Base-by-base conservation (phyloP, 2,329 filamentous ascomycete species). In the Penicillium sp. region DNA sequence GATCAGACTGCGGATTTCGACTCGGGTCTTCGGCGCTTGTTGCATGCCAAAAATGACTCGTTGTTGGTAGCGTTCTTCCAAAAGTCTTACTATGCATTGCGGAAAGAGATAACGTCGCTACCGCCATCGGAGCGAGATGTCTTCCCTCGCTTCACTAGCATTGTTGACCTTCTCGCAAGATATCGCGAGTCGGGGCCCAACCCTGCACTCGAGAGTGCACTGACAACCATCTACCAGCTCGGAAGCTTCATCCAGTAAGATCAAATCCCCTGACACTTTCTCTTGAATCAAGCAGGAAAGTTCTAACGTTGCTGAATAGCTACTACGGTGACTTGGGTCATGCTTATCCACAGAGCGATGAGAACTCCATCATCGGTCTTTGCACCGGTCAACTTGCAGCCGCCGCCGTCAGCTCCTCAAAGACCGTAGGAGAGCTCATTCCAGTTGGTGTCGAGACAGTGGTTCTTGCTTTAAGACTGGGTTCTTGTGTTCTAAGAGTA, bases 1-100 rank as follows among this genome's bases (percentile, higher is more conserved):
- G 76, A 78, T 58, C 75, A 77, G 63, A 78, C 75, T 53, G 68
- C 68, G 54, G 72, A 76, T 59, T 75, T 74, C 54, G 69, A 75
- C 56, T 64, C 70, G 45, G 72, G 73, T 48, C 72, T 78, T 55
- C 72, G 69, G 47, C 71, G 71, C 52, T 66, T 77, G 42, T 60
- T 77, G 48, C 67, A 75, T 54, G 63, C 69, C 43, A 77, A 77
- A 59, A 71, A 75, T 60, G 71, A 77, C 61, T 72, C 72, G 16
- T 54, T 78, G 7, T 57, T 78, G 22, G 68, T 67, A 10, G 67
- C 69, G 5, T 79, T 79, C 59, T 71, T 79, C 52, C 72, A 78
- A 54, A 72, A 69, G 66, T 74, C 69, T 49, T 73, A 69, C 52
- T 64, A 72, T 68, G 75, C 74, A 50, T 58, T 77, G 55, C 70